Conservation (phyloP, 1,139 yeast species). For the Saccharomyces hybrid region DNA sequence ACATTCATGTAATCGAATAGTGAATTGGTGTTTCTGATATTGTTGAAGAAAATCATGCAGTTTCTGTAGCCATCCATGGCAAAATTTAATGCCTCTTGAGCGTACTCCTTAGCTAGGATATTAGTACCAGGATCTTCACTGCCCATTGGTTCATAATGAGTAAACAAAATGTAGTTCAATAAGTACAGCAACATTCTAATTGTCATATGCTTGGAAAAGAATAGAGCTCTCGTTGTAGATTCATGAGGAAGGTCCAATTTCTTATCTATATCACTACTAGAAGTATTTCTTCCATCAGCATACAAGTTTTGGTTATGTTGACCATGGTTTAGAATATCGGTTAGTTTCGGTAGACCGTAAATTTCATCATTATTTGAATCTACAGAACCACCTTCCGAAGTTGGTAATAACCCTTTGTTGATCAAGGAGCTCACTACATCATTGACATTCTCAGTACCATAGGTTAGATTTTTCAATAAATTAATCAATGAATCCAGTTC, state of each 20-base stretch:
- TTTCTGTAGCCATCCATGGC: slow-evolving; percentile 37
- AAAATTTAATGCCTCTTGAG: slow-evolving; percentile 35
- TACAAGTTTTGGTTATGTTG: slow-evolving; percentile 16
- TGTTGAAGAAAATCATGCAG: slow-evolving; percentile 33
- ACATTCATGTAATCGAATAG: slow-evolving; percentile 38
- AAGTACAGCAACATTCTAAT: slow-evolving; percentile 41
- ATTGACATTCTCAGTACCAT: slow-evolving; percentile 27
- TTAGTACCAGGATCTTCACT: slow-evolving; percentile 30
- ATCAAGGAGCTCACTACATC: slow-evolving; percentile 24
- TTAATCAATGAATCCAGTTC: slow-evolving; percentile 33
- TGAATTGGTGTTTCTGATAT: slow-evolving; percentile 25
- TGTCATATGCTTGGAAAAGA: slow-evolving; percentile 35
- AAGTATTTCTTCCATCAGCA: slow-evolving; percentile 8
- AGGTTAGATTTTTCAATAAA: slow-evolving; percentile 28
- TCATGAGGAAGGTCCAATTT: slow-evolving; percentile 29
- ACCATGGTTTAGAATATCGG: slow-evolving; percentile 27
- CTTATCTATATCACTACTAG: slow-evolving; percentile 15
- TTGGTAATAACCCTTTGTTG: slow-evolving; percentile 25
- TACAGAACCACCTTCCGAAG: slow-evolving; percentile 28
- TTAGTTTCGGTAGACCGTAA: slow-evolving; percentile 33
- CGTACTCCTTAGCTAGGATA: slow-evolving; percentile 32
- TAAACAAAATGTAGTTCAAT: slow-evolving; percentile 41
- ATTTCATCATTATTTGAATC: slow-evolving; percentile 27
- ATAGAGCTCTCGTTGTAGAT: slow-evolving; percentile 33
- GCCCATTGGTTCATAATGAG: slow-evolving; percentile 39